phyloP scores from a whole-genome alignment of 1,284 basidiomycete genomes.

The Phylloporus sp. region DNA sequence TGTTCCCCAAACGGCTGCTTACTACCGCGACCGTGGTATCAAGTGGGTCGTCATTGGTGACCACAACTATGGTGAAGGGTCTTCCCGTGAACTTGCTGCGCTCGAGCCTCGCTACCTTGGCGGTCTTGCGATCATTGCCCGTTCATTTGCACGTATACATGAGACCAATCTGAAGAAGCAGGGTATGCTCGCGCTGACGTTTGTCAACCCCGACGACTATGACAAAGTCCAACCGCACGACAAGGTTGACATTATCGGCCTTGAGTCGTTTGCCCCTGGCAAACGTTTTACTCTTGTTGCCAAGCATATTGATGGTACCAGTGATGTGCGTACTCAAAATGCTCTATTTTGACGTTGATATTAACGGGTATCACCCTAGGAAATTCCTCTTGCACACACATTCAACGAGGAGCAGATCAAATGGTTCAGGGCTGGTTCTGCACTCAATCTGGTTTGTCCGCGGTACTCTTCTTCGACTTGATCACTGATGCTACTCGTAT shows the following conservation, averaged over 20 bases:
- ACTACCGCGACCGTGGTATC: slow-evolving; percentile 90
- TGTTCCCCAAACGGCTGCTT: slow-evolving; percentile 86
- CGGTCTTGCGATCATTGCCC: slow-evolving; percentile 93
- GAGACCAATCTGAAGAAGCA: slow-evolving; percentile 99
- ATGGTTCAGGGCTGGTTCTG: slow-evolving; percentile 95
- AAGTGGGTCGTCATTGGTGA: slow-evolving; percentile 97
- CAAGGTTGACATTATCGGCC: slow-evolving; percentile 84
- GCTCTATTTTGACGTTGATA: background rate
- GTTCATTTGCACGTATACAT: slow-evolving; percentile 97
- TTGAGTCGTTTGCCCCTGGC: slow-evolving; percentile 86
- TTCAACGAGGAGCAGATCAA: slow-evolving; percentile 92
- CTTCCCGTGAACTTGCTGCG: slow-evolving; percentile 97
- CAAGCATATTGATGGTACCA: slow-evolving; percentile 85
- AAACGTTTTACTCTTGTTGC: slow-evolving; percentile 84
- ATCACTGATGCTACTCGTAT: slow-evolving; percentile 42
- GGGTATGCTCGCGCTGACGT: slow-evolving; percentile 93
- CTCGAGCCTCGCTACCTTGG: slow-evolving; percentile 98
- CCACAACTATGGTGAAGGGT: slow-evolving; percentile 98
- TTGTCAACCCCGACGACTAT: slow-evolving; percentile 89
- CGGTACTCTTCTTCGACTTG: background rate
- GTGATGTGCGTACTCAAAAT: slow-evolving; percentile 59
- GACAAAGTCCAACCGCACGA: slow-evolving; percentile 87
- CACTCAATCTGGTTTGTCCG: slow-evolving; percentile 76
- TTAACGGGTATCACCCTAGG: slow-evolving; percentile 41
- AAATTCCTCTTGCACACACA: slow-evolving; percentile 77